A percentile compares a stretch with the other conserved stretches of the same genome.
Conservation (phyloP, 345 rosid species). For the Salix purpurea region DNA sequence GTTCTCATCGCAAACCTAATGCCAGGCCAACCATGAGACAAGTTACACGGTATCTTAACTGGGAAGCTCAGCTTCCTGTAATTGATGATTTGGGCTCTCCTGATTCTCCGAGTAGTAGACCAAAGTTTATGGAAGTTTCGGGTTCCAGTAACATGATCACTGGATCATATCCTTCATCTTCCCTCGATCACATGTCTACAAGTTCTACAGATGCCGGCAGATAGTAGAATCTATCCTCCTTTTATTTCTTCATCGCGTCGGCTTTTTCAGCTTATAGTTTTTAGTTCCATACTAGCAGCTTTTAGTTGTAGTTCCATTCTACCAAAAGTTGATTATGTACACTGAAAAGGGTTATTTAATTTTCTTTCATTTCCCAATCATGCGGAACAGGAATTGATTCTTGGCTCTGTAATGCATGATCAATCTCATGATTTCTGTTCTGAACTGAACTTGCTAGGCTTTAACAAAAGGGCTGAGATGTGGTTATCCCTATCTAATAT, state of each 20-base stretch:
- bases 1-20: constrained; percentile 42
- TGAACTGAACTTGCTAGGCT: neutral
- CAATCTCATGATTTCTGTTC: neutral
- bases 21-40: constrained; percentile 57
- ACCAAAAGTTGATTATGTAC: neutral
- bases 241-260: neutral
- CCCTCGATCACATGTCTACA: constrained; percentile 29
- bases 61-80: constrained; percentile 44
- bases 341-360: neutral
- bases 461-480: neutral
- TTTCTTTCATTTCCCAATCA: neutral
- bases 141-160: constrained; percentile 21
- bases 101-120: constrained; percentile 7
- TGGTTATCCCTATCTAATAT: too few relatives aligned
- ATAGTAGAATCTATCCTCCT: constrained; percentile 3
- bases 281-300: too few relatives aligned
- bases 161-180: constrained; percentile 22
- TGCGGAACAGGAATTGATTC: neutral
- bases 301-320: too few relatives aligned
- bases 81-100: constrained; percentile 26
- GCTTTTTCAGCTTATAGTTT: neutral
- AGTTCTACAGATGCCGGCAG: constrained; percentile 37
- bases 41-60: constrained; percentile 45
- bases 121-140: constrained; percentile 12
- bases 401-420: neutral